These are phyloP conservation scores for Aspergillus fumigatus DNA, from an alignment of 2,329 filamentous ascomycete species.

Conservation along the genomic window DNA sequence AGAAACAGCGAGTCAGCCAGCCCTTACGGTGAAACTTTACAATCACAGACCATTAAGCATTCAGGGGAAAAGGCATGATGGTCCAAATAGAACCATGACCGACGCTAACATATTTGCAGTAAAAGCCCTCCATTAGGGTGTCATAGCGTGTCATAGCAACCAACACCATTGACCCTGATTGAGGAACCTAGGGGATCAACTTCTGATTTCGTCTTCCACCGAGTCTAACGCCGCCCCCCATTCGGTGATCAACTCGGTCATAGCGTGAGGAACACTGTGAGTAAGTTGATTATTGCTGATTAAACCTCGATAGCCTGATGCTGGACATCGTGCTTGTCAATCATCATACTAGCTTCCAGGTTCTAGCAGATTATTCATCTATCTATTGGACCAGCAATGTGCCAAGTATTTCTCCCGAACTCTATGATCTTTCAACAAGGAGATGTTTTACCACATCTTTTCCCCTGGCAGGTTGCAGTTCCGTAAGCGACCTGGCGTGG, in stretches of 20 bases:
- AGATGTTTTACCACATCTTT: not conserved
- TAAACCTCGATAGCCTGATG: not conserved
- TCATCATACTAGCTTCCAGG: not conserved
- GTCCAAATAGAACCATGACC: not conserved
- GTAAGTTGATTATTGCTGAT: not conserved
- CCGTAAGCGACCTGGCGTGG: not conserved
- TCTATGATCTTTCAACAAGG: no score
- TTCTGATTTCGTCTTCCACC: not conserved
- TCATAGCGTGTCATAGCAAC: not conserved
- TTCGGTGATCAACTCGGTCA: not conserved
- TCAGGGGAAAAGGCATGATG: not conserved
- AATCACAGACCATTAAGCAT: not conserved
- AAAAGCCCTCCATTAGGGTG: no score
- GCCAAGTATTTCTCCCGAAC: no score
- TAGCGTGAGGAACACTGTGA: not conserved
- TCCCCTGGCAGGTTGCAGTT: not conserved
- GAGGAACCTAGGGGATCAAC: not conserved
- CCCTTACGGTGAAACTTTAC: no score
- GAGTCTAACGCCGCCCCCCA: not conserved
- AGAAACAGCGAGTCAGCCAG: no score
- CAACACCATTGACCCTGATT: conserved; percentile 1
- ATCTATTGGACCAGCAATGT: no score
- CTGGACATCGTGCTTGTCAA: not conserved
- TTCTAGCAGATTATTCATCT: no score
- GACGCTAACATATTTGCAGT: not conserved